A percentile compares a stretch with the other conserved stretches of the same genome.
Evolutionary conservation across 306 rosid genomes (phyloP).

Genomic region (Albizia julibrissin): DNA sequence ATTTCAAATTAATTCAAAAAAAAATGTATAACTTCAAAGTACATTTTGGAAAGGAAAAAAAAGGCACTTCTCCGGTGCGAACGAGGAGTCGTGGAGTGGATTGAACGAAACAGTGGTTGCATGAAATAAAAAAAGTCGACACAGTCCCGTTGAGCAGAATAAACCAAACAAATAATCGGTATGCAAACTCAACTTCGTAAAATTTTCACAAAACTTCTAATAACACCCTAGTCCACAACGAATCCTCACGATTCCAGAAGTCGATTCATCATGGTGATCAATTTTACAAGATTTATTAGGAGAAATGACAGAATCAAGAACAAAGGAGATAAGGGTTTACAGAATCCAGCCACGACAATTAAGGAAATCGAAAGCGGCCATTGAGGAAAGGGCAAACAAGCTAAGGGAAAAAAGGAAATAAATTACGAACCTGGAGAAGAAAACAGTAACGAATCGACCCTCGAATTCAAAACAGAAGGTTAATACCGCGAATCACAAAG

Average conservation of each 20-base stretch:
- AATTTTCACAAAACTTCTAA: not conserved
- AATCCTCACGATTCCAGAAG: not conserved
- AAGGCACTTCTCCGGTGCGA: no score
- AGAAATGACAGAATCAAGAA: not conserved
- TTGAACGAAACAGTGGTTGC: not conserved
- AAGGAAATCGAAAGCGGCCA: not conserved
- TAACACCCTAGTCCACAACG: not conserved
- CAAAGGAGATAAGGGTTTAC: not conserved
- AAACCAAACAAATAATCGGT: not conserved
- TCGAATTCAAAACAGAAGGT: conserved; percentile 13
- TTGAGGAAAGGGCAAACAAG: not conserved
- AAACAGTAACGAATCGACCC: conserved; percentile 30
- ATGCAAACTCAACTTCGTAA: not conserved
- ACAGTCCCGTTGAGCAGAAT: not conserved
- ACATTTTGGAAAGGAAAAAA: no score
- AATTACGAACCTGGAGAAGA: conserved; percentile 36
- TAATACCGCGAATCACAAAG: not conserved
- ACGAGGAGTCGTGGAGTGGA: not conserved
- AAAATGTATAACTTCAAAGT: not conserved
- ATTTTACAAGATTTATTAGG: not conserved
- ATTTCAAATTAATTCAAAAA: not conserved
- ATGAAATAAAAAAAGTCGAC: not conserved
- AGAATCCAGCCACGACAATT: not conserved
- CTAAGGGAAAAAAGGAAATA: not conserved
- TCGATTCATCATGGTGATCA: not conserved